Evolutionary conservation across 1,284 basidiomycete species (phyloP), one percentile per base, ranked within the genome.

Genomic region (Mycosarcoma maydis): DNA sequence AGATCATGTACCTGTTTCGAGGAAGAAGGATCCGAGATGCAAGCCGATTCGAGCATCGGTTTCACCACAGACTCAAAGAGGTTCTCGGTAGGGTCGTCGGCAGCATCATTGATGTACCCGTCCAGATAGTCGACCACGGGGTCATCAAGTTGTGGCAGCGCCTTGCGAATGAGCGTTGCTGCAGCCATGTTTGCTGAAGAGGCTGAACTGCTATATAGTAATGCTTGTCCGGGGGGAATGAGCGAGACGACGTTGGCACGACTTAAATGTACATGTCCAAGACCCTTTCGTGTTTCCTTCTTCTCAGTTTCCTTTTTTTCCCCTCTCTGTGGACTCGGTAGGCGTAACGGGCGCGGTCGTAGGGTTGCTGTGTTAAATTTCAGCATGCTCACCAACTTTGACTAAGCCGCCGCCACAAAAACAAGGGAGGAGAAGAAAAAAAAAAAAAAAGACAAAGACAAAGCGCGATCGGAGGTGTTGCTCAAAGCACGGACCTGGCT

Each of bases 121-220:
- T 92, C 87, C 43, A 98, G 88, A 82, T 98, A 98, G 69, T 93
- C 90, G 17, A 97, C 90, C 69, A 98, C 88, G 55, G 94, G 88
- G 76, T 95, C 92, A 82, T 98, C 94, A 26, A 92, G 90, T n/a
- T 88, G 89, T 4, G 93, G 92, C 62, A 97, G 88, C 27, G 85
- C 86, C 26, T 86, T 85, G 33, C 92, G 87, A 64, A 94, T 91
- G 78, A 92, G 88, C 75, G 90, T 88, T 32, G 90, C 89, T 60
- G 66, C 66, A 9, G 92, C 73, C 76, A 78, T 78, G 23, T 19
- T 70, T 39, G n/a, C 6, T 8, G 19, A 34, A 13, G 33, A 34
- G 2, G 33, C 13, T n/a, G 33, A 13, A 16, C 10, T 11, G 10
- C 33, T 11, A 30, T 30, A 14, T 2, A 30, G 29, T 14, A 8